Conservation (phyloP, 2,329 filamentous ascomycete species). For the Magnaporthiopsis poae region DNA sequence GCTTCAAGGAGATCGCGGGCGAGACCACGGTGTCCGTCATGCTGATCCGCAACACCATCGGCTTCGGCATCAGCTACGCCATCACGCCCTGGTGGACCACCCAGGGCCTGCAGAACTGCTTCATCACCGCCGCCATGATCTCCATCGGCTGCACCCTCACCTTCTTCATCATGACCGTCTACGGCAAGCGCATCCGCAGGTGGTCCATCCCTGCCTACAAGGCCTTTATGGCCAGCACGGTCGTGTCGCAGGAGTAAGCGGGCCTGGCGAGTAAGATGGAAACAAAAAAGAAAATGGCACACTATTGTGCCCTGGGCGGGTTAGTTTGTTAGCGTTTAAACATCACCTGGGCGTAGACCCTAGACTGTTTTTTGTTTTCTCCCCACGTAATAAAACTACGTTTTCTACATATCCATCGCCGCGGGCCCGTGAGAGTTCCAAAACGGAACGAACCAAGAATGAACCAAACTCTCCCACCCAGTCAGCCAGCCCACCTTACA, state of each 20-base stretch:
- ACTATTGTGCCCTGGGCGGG: neutral
- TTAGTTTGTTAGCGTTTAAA: neutral
- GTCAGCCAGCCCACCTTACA: too few relatives aligned
- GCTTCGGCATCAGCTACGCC: constrained; percentile 21
- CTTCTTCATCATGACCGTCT: constrained; percentile 22
- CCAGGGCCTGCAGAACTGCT: constrained; percentile 23
- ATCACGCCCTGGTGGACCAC: constrained; percentile 26
- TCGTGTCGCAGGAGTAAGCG: constrained; percentile 4
- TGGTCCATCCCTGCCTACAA: constrained; percentile 11
- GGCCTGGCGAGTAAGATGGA: neutral
- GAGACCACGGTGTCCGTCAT: constrained; percentile 17
- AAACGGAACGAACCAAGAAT: too few relatives aligned
- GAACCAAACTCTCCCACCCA: too few relatives aligned
- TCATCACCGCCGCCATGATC: constrained; percentile 23
- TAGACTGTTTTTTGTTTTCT: neutral
- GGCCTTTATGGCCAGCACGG: constrained; percentile 6
- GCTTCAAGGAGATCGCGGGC: constrained; percentile 23
- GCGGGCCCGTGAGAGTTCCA: too few relatives aligned
- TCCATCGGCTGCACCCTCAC: constrained; percentile 18
- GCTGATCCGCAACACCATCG: constrained; percentile 19
- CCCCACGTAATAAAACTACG: too few relatives aligned
- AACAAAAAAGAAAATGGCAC: neutral
- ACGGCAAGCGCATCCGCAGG: constrained; percentile 19
- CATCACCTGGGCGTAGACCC: neutral
- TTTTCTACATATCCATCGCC: too few relatives aligned